phyloP scores from a whole-genome alignment of 192 early-diverging fungal genomes.

The Funneliformis mosseae region DNA sequence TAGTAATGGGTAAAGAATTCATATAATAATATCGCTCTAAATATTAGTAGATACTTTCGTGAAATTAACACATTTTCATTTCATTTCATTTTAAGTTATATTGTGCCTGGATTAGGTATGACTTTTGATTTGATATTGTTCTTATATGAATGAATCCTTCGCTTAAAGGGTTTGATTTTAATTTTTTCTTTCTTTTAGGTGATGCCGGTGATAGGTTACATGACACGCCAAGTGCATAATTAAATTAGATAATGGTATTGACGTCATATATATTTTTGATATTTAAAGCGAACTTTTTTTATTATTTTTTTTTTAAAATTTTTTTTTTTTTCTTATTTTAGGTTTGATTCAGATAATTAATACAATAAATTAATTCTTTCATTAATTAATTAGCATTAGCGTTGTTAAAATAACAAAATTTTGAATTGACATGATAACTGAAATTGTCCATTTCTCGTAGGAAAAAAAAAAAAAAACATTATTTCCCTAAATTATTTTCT shows the following conservation, averaged over 20 bases:
- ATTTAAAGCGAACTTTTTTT: neutral
- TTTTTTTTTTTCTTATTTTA: no score
- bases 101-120: constrained; percentile 49
- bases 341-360: no score
- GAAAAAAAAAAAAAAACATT: no score
- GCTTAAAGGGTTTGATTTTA: constrained; percentile 24
- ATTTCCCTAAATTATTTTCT: constrained; percentile 12
- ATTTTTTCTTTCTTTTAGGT: constrained; percentile 53
- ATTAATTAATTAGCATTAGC: neutral
- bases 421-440: neutral
- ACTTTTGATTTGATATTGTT: constrained; percentile 14
- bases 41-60: neutral
- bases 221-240: constrained; percentile 43
- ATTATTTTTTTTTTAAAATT: no score
- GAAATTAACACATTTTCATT: neutral
- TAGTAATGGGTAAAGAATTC: constrained; percentile 45
- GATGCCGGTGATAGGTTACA: constrained; percentile 72
- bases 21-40: neutral
- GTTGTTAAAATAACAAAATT: no score
- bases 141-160: neutral
- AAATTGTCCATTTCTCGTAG: neutral
- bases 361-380: neutral
- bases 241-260: neutral
- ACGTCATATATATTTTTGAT: neutral
- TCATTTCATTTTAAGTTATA: constrained; percentile 37